Conservation (phyloP, 176 grass and related monocot genomes). For the Oryza rufipogon region DNA sequence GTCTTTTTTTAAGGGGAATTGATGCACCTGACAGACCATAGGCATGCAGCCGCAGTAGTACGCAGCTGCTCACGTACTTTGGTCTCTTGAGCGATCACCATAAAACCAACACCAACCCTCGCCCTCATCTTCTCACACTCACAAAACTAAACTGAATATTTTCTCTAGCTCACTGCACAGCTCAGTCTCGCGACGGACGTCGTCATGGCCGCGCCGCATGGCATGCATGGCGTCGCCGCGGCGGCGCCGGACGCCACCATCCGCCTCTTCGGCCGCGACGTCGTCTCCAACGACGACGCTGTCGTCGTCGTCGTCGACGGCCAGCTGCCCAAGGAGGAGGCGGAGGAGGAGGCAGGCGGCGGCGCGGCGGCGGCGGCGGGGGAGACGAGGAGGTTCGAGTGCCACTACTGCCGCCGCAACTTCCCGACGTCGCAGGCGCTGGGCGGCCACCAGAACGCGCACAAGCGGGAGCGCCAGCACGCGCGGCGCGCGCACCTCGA, state of each 20-base stretch:
- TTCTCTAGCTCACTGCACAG: no score
- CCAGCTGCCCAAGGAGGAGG: slow-evolving; percentile 6
- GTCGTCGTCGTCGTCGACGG: slow-evolving; percentile 8
- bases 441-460: slow-evolving; percentile 97
- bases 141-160: background rate
- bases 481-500: slow-evolving; percentile 85
- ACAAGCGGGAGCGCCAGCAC: slow-evolving; percentile 98
- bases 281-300: slow-evolving; percentile 55
- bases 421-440: slow-evolving; percentile 97
- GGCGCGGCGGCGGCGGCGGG: slow-evolving; percentile 4
- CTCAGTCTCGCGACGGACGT: background rate
- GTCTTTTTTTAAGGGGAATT: background rate
- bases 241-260: slow-evolving; percentile 35
- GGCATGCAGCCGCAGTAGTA: background rate
- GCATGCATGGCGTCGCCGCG: slow-evolving; percentile 6
- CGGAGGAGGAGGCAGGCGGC: background rate
- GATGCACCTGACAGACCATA: background rate
- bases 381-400: slow-evolving; percentile 73
- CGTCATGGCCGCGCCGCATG: slow-evolving; percentile 51
- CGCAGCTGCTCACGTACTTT: slow-evolving; percentile 32
- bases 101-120: slow-evolving; percentile 42
- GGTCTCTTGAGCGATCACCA: slow-evolving; percentile 16
- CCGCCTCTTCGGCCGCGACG: slow-evolving; percentile 88
- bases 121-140: background rate
- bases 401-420: slow-evolving; percentile 97